Evolutionary conservation across 768 basidiomycete genomes (phyloP).

Genomic region (Auricularia sp.): DNA sequence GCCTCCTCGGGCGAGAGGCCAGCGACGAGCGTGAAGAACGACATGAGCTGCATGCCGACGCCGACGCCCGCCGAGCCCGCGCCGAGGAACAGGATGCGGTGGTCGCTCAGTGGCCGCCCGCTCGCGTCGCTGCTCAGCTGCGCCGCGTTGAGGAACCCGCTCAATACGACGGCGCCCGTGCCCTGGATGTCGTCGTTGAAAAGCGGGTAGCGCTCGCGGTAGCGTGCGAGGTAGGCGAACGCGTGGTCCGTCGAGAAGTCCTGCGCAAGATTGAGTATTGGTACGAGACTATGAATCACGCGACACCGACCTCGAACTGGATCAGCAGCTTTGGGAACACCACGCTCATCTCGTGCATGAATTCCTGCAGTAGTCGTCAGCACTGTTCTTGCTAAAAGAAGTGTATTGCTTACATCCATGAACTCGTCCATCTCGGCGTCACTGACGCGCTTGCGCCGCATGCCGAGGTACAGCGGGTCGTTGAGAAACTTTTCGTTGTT

Average conservation of each 20-base stretch:
- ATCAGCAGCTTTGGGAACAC: conserved; percentile 75
- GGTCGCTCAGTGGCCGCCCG: conserved; percentile 55
- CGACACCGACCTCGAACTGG: conserved; percentile 60
- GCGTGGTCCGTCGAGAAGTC: conserved; percentile 92
- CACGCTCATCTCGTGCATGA: conserved; percentile 71
- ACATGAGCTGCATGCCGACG: conserved; percentile 79
- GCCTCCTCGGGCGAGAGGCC: conserved; percentile 74
- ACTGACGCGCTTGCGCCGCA: conserved; percentile 57
- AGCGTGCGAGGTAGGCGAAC: conserved; percentile 72
- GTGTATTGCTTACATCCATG: conserved; percentile 44
- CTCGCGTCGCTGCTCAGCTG: conserved; percentile 62
- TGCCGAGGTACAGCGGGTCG: conserved; percentile 85
- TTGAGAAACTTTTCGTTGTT: conserved; percentile 71
- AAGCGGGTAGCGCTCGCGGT: conserved; percentile 63
- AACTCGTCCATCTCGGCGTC: conserved; percentile 64
- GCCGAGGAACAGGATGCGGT: conserved; percentile 86
- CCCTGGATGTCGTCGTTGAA: conserved; percentile 92
- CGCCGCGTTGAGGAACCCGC: conserved; percentile 83
- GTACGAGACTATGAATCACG: background rate
- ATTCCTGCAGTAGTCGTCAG: conserved; percentile 32
- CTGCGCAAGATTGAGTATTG: conserved; percentile 23
- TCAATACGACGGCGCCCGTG: conserved; percentile 86
- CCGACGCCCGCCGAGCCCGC: conserved; percentile 90
- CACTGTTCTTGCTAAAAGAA: too few relatives aligned
- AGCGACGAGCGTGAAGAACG: conserved; percentile 70